Percentiles rank a stretch among this genome's conserved stretches.
These are phyloP conservation scores for Yarrowia divulgata DNA, from an alignment of 805 yeast genomes.

Conservation along the genomic window DNA sequence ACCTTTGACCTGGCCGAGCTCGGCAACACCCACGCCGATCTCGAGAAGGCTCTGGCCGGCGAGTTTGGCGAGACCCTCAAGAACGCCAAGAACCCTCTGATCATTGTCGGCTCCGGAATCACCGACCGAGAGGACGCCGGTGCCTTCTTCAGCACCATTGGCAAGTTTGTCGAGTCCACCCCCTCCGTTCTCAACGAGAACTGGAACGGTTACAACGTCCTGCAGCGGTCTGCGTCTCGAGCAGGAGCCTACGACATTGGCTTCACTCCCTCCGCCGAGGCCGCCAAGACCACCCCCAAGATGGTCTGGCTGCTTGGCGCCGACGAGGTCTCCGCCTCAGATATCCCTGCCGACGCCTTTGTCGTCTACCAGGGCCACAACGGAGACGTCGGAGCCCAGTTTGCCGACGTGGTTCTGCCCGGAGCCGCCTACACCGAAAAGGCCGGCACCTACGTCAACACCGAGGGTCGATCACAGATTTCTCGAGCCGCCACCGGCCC, in stretches of 20 bases:
- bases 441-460: conserved; percentile 82
- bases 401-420: conserved; percentile 86
- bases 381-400: conserved; percentile 87
- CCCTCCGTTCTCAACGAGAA: conserved; percentile 67
- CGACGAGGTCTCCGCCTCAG: conserved; percentile 73
- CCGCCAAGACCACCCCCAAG: conserved; percentile 64
- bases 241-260: conserved; percentile 88
- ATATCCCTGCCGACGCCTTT: conserved; percentile 83
- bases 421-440: conserved; percentile 91
- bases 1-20: conserved; percentile 71
- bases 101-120: conserved; percentile 82
- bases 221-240: conserved; percentile 88
- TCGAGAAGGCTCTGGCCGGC: conserved; percentile 68
- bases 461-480: conserved; percentile 86
- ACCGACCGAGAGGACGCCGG: conserved; percentile 70
- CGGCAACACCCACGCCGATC: conserved; percentile 66
- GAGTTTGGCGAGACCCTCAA: conserved; percentile 71
- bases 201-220: conserved; percentile 83
- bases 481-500: conserved; percentile 88
- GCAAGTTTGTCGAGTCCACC: conserved; percentile 64
- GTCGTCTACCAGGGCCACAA: conserved; percentile 92
- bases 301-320: conserved; percentile 83
- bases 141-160: conserved; percentile 65
- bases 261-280: conserved; percentile 63
- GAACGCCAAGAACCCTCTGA: conserved; percentile 73